phyloP scores from a whole-genome alignment of 495 filamentous ascomycete genomes.

The Acidiella bohemica region DNA sequence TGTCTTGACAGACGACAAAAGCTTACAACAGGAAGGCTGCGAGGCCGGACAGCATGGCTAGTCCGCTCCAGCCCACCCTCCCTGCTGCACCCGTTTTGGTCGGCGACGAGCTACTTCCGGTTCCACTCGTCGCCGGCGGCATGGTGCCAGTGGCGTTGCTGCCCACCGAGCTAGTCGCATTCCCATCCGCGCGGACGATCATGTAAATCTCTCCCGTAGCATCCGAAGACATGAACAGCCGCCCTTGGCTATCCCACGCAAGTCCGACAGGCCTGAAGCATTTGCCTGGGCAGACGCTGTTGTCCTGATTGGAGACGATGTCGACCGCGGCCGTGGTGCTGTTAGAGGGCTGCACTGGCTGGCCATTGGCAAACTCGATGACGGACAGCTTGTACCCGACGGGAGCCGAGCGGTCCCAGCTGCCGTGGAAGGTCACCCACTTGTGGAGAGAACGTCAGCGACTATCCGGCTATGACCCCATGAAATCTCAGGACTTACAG shows the following conservation, averaged over 20 bases:
- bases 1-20: no score
- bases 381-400: constrained; percentile 34
- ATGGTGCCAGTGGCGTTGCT: constrained; percentile 14
- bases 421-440: constrained; percentile 33
- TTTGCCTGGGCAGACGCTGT: constrained; percentile 24
- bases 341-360: constrained; percentile 30
- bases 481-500: no score
- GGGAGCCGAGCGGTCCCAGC: constrained; percentile 21
- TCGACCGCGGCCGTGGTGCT: constrained; percentile 32
- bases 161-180: constrained; percentile 5
- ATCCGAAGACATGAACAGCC: constrained; percentile 38
- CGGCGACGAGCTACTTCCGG: not conserved
- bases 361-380: constrained; percentile 34
- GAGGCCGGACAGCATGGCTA: no score
- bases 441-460: no score
- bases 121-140: not conserved
- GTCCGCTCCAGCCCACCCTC: no score
- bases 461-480: no score
- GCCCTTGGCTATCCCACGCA: constrained; percentile 34
- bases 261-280: constrained; percentile 42
- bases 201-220: constrained; percentile 38
- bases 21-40: no score
- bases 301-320: constrained; percentile 35
- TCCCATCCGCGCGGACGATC: constrained; percentile 30
- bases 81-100: no score